Percentiles rank a stretch among this genome's conserved stretches.
phyloP scores from a whole-genome alignment of 1,139 yeast species.

The Yamadazyma diddensiae region DNA sequence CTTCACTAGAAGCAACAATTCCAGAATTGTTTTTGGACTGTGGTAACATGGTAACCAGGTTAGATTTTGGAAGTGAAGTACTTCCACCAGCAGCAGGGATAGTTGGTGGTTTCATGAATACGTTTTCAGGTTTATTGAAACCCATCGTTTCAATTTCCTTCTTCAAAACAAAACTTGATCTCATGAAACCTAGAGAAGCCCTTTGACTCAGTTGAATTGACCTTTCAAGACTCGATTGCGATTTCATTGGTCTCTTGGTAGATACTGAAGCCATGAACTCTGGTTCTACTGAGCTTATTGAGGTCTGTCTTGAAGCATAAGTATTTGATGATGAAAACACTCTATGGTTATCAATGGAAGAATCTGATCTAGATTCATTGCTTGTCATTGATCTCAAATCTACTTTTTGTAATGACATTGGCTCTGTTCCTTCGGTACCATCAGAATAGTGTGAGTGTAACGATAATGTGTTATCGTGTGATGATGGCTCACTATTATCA shows the following conservation, averaged over 20 bases:
- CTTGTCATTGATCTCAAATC: constrained; percentile 14
- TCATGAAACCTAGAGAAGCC: constrained; percentile 41
- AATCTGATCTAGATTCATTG: constrained; percentile 12
- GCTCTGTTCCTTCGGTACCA: constrained; percentile 18
- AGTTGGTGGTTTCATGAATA: constrained; percentile 26
- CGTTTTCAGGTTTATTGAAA: constrained; percentile 31
- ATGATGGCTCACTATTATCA: constrained; percentile 25
- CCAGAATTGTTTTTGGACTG: background rate
- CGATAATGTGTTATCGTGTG: constrained; percentile 41
- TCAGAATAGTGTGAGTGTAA: constrained; percentile 38
- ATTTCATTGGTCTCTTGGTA: constrained; percentile 1
- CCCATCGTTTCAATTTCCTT: constrained; percentile 31
- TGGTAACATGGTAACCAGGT: too few species aligned
- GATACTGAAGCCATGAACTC: constrained; percentile 13
- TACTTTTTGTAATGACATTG: constrained; percentile 14
- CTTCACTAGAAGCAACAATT: constrained; percentile 11
- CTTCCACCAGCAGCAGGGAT: constrained; percentile 23
- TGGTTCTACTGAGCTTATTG: constrained; percentile 17
- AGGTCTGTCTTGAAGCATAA: constrained; percentile 15
- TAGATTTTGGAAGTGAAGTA: too few species aligned
- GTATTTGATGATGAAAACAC: constrained; percentile 11
- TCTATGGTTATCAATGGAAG: constrained; percentile 11
- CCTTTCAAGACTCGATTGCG: constrained; percentile 10
- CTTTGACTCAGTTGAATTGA: constrained; percentile 20
- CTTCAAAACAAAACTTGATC: constrained; percentile 37